phyloP scores from a whole-genome alignment of 2,329 filamentous ascomycete species.

The Neobulgaria alba region DNA sequence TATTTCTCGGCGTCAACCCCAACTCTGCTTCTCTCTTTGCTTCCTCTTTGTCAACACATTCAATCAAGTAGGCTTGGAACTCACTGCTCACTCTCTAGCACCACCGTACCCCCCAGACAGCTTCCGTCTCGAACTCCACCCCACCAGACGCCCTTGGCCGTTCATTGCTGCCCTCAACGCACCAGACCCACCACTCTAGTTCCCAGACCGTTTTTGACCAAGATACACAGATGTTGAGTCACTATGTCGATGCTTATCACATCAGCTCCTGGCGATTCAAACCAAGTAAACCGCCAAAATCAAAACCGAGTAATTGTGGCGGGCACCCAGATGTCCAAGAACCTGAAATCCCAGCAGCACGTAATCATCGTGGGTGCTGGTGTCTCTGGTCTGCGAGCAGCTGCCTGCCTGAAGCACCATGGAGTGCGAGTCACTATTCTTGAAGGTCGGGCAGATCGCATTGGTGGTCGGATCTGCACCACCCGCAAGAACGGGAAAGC shows the following conservation, averaged over 20 bases:
- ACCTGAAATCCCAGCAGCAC: constrained; percentile 28
- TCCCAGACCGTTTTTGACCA: constrained; percentile 4
- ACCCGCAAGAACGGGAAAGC: constrained; percentile 28
- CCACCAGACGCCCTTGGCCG: constrained; percentile 1
- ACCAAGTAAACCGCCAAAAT: constrained; percentile 22
- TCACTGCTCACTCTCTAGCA: no score
- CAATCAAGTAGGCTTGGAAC: no score
- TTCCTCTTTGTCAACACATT: no score
- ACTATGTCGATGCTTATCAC: constrained; percentile 27
- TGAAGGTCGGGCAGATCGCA: constrained; percentile 42
- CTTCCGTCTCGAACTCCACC: no score
- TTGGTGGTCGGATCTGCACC: constrained; percentile 41
- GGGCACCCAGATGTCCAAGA: constrained; percentile 9
- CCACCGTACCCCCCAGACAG: no score
- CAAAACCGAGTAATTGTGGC: constrained; percentile 16
- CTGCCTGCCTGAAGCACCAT: constrained; percentile 43
- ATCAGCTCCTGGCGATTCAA: constrained; percentile 25
- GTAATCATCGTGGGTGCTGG: constrained; percentile 48
- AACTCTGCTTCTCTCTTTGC: no score
- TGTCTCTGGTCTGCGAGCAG: constrained; percentile 46
- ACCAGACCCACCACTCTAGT: constrained; percentile 5
- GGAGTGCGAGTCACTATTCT: constrained; percentile 46
- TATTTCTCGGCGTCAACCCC: no score
- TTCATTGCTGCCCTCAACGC: background rate
- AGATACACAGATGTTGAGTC: constrained; percentile 27